Percentiles rank a stretch among this genome's conserved stretches.
phyloP scores from a whole-genome alignment of 306 rosid species.

The Astragalus membranaceus region DNA sequence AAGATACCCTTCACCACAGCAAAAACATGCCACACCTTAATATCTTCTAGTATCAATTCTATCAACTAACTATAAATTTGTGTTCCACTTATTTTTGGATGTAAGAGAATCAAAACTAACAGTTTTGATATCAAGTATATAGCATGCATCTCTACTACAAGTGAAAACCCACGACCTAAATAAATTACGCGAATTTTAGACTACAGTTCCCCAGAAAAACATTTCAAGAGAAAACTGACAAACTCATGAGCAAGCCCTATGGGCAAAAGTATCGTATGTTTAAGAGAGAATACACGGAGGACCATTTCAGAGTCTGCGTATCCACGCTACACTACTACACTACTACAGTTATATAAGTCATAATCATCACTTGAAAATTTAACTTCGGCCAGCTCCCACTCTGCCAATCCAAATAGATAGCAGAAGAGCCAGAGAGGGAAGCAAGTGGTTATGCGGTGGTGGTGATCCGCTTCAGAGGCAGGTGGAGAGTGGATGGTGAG shows the following conservation, averaged over 20 bases:
- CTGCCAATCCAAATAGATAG: not conserved
- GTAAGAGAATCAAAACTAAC: not conserved
- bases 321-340: not conserved
- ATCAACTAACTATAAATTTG: not conserved
- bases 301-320: not conserved
- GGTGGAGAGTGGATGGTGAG: too few relatives aligned
- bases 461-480: too few relatives aligned
- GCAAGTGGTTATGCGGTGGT: too few relatives aligned
- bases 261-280: not conserved
- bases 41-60: not conserved
- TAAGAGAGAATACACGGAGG: not conserved
- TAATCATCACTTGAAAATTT: not conserved
- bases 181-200: not conserved
- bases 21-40: not conserved
- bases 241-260: not conserved
- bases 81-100: not conserved
- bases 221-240: not conserved
- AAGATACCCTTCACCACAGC: not conserved
- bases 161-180: not conserved
- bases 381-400: not conserved
- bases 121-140: not conserved
- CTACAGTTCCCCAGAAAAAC: too few relatives aligned
- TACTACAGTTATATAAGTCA: not conserved
- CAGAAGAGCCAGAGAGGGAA: too few relatives aligned
- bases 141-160: too few relatives aligned